Conservation (phyloP, 2,329 filamentous ascomycete species). For the Talaromyces piceae region DNA sequence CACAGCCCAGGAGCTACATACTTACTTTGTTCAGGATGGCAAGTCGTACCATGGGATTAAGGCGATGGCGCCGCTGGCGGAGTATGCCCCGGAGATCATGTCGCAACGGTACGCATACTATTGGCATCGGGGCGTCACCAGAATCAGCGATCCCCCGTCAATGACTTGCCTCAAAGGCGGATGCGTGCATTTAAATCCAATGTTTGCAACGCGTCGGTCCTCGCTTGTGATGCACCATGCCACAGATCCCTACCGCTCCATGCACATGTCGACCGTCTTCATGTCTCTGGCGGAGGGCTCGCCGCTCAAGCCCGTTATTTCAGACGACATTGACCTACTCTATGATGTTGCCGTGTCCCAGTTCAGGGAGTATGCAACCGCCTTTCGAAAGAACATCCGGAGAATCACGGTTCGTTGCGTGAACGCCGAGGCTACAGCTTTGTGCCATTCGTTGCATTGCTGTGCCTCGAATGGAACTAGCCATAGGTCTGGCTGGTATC, state of each 20-base stretch:
- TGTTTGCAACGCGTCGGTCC: slow-evolving; percentile 38
- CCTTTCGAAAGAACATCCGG: slow-evolving; percentile 16
- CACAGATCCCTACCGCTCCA: slow-evolving; percentile 48
- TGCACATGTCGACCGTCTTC: slow-evolving; percentile 48
- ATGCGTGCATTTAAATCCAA: slow-evolving; percentile 25
- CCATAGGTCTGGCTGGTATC: background rate
- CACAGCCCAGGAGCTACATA: background rate
- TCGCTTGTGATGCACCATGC: slow-evolving; percentile 40
- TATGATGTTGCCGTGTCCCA: slow-evolving; percentile 14
- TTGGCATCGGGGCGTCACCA: slow-evolving; percentile 23
- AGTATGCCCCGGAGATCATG: slow-evolving; percentile 9
- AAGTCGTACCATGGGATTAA: slow-evolving; percentile 11
- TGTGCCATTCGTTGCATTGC: slow-evolving; percentile 47
- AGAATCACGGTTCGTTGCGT: slow-evolving; percentile 41
- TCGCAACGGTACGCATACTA: slow-evolving; percentile 15
- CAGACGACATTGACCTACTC: background rate
- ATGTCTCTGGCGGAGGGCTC: slow-evolving; percentile 33
- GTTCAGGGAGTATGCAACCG: slow-evolving; percentile 18
- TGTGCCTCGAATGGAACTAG: slow-evolving; percentile 15
- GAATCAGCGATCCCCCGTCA: slow-evolving; percentile 4
- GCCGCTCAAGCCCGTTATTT: slow-evolving; percentile 23
- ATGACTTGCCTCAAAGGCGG: slow-evolving; percentile 9
- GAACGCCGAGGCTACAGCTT: slow-evolving; percentile 43
- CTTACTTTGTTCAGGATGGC: slow-evolving; percentile 2
- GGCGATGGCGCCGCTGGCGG: slow-evolving; percentile 21